Evolutionary conservation across 2,329 filamentous ascomycete species (phyloP).

Genomic region (Xylaria sp.): DNA sequence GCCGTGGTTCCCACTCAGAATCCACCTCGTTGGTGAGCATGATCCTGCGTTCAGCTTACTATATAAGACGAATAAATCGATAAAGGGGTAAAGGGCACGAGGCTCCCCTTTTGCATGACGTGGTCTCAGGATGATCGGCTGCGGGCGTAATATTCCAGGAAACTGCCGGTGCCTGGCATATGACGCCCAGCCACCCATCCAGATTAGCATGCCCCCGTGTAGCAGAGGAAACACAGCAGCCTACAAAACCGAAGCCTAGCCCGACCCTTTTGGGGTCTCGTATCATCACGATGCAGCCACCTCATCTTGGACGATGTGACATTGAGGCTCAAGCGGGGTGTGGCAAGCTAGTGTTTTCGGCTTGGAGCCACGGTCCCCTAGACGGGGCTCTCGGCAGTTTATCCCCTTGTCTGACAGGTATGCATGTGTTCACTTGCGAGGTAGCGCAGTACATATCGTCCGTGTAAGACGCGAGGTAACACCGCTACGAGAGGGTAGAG

Average conservation of each 20-base stretch:
- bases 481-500: background rate
- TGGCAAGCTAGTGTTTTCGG: background rate
- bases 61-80: too few relatives aligned
- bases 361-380: background rate
- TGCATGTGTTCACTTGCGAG: background rate
- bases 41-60: too few relatives aligned
- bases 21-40: background rate
- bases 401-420: background rate
- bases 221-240: background rate
- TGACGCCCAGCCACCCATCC: background rate
- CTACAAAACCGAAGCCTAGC: background rate
- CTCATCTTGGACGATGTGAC: constrained; percentile 9
- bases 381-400: background rate
- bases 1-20: background rate
- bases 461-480: background rate
- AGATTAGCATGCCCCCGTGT: background rate
- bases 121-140: too few relatives aligned
- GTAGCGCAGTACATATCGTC: background rate
- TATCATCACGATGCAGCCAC: constrained; percentile 12
- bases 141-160: too few relatives aligned
- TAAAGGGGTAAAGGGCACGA: too few relatives aligned
- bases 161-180: constrained; percentile 4
- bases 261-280: background rate
- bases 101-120: too few relatives aligned
- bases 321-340: constrained; percentile 16